These are phyloP conservation scores for Cucurbita ficifolia DNA, from an alignment of 306 rosid species.

Conservation along the genomic window DNA sequence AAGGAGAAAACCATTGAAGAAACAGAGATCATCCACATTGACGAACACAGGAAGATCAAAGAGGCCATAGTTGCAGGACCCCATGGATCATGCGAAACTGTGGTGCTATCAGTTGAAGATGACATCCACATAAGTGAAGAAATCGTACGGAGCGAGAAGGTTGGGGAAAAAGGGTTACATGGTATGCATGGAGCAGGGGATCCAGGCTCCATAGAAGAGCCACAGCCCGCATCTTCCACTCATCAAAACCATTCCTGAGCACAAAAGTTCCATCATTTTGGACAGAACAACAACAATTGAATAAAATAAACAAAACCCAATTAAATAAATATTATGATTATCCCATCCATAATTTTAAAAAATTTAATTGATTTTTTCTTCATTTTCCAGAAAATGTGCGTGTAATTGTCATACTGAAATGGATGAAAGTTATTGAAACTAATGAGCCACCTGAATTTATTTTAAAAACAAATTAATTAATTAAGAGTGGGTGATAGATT, in stretches of 20 bases:
- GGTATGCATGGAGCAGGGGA: constrained; percentile 12
- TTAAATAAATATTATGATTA: background rate
- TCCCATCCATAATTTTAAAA: background rate
- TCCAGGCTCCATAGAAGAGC: constrained; percentile 8
- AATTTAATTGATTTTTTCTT: background rate
- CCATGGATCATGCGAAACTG: constrained; percentile 23
- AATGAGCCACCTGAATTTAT: background rate
- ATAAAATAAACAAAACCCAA: background rate
- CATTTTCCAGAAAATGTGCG: background rate
- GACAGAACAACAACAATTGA: background rate
- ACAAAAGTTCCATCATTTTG: background rate
- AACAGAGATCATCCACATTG: constrained; percentile 33
- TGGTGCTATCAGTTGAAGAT: constrained; percentile 42
- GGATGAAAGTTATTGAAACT: background rate
- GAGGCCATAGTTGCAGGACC: constrained; percentile 48
- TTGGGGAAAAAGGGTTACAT: constrained; percentile 21
- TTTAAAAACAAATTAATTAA: no score
- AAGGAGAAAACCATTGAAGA: constrained; percentile 33
- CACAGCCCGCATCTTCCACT: constrained; percentile 9
- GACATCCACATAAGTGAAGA: constrained; percentile 43
- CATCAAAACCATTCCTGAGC: constrained; percentile 17
- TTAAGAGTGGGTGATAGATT: no score
- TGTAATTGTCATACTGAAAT: background rate
- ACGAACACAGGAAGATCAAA: constrained; percentile 39
- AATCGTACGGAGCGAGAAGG: constrained; percentile 22